These are phyloP conservation scores for Bipolaris gigantea DNA, from an alignment of 2,329 filamentous ascomycete genomes.

Conservation along the genomic window DNA sequence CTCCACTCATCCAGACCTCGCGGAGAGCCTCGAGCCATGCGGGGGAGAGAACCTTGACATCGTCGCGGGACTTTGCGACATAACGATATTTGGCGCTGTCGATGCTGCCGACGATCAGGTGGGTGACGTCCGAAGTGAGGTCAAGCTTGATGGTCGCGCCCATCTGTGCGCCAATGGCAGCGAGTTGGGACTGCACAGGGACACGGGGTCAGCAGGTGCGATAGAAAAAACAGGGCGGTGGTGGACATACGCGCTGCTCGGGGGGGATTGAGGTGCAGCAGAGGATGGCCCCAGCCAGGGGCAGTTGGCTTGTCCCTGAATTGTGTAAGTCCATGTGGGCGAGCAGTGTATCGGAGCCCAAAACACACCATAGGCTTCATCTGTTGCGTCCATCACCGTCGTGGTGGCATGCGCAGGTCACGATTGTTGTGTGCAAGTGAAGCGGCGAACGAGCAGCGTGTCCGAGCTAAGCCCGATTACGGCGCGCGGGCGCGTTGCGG, in stretches of 20 bases:
- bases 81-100: conserved; percentile 94
- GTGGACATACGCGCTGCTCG: conserved; percentile 67
- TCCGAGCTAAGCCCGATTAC: conserved; percentile 12
- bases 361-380: conserved; percentile 35
- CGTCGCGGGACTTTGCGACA: conserved; percentile 84
- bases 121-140: conserved; percentile 92
- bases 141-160: conserved; percentile 87
- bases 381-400: conserved; percentile 27
- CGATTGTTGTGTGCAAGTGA: conserved; percentile 16
- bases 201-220: conserved; percentile 7
- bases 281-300: conserved; percentile 66
- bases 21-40: conserved; percentile 83
- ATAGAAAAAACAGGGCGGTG: not conserved
- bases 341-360: too few relatives aligned
- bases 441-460: conserved; percentile 15
- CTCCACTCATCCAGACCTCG: conserved; percentile 76
- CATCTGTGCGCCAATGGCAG: conserved; percentile 71
- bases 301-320: conserved; percentile 40
- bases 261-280: conserved; percentile 86
- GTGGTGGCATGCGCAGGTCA: conserved; percentile 21
- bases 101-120: conserved; percentile 86
- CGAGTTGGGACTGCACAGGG: conserved; percentile 55
- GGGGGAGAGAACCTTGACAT: conserved; percentile 80
- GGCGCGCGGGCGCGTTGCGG: conserved; percentile 21
- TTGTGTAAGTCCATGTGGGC: conserved; percentile 12